Base-by-base conservation (phyloP, 495 filamentous ascomycete genomes). In the Tuber indicum region DNA sequence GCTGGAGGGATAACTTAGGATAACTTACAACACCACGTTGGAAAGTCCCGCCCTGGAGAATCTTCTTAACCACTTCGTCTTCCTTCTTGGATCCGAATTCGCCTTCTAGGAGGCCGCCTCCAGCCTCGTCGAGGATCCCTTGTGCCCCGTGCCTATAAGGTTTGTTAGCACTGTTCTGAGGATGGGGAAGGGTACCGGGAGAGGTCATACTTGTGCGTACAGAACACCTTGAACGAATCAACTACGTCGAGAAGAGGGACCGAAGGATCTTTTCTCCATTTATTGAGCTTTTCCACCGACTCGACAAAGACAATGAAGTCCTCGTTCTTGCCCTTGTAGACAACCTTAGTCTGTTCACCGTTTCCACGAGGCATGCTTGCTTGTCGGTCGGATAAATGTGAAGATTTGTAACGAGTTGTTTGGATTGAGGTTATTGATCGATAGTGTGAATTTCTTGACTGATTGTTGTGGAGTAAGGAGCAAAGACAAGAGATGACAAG, bases 271-370 rank as follows among this genome's bases (percentile, higher is more conserved):
- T 85, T 86, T 86, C 89, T 90, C 96, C 96, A 98, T 83, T 94
- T 89, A 85, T 93, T 86, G 76, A 94, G 88, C 62, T 88, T 87
- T 39, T 92, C 84, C 26, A 87, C 79, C 84, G 91, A 91, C 75
- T 98, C 94, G 74, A 96, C 88, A 85, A 97, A 93, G 87, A 98
- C 88, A 84, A 98, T 86, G 84, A 94, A 99, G 88, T 97, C 93
- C 45, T 98, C 94, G 39, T 89, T 87, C 74, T 87, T 86, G 87
- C 96, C 95, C 88, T 94, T 92, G 91, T 91, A 95, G 90, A 96
- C 90, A 86, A 97, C 89, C 87, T 96, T 98, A 86, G 86, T 86
- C 83, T 90, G 88, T 72, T 84, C 82, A 73, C 88, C 89, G 87
- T 94, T 93, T 86, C 91, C 93, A 84, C 93, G 92, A 85, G 91